Base-by-base conservation (phyloP, 192 early-diverging fungal species). In the Coemansia asiatica region DNA sequence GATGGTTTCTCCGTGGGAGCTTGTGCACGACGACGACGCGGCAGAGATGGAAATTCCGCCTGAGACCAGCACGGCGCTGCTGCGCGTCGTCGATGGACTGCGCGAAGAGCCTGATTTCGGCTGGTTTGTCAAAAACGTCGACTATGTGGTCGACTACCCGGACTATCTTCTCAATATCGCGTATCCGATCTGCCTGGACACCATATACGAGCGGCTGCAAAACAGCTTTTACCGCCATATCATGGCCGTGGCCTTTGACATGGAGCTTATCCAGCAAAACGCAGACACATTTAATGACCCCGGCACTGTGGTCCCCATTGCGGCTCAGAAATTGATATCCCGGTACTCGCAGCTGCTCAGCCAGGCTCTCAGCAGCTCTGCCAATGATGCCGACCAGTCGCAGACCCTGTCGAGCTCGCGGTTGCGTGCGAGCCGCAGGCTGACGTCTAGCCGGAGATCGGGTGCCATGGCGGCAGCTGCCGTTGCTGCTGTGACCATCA, bases 121-220 rank as follows among this genome's bases (percentile, higher is more conserved):
- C 26, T 81, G 87, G 59, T 91, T 90, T 71, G 78, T 88, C 28
- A 71, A 78, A 0, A 79, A 85, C 35, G 90, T 91, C 8, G 85
- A 89, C 61, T 87, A 72, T 44, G 56, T 78, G 53, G 71, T 64
- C 46, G 82, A 75, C 8, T 88, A 90, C 28, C 83, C 87, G 0
- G 80, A 86, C 28, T 92, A 92, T 72, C 71, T 88, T 35, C 61
- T 83, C 21, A 63, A 79, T 28, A 71, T 92, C 13, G 85, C 91
- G 0, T 92, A 92, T 25, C 91, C 91, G 0, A 88, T 91, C 40
- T 90, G 88, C 33, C 59, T 92, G 31, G 81, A 87, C 31, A 75
- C 87, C 9, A 78, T 92, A 12, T 64, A 71, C 18, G 78, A 87
- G 23, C 78, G 91, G 18, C 49, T 91, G 8, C 56, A 68, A 1